Percentiles rank a stretch among this genome's conserved stretches.
phyloP scores from a whole-genome alignment of 176 grass and related monocot species.

The Panicum miliaceum region DNA sequence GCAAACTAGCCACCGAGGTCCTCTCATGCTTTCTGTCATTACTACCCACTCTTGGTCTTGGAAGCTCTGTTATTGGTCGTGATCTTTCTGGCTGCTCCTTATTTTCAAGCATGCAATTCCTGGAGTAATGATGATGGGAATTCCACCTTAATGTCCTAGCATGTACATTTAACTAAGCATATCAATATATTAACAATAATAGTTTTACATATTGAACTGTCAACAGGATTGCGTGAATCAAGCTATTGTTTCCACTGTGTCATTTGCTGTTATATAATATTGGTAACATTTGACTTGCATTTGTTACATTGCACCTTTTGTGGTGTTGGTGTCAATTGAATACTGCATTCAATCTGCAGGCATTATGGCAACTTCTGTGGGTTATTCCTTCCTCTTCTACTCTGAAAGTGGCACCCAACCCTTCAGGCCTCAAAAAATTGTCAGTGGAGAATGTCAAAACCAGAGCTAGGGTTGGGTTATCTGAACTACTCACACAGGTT shows the following conservation, averaged over 20 bases:
- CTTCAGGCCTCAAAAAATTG: slow-evolving; percentile 81
- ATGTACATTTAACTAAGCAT: not conserved
- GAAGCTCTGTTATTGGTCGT: slow-evolving; percentile 11
- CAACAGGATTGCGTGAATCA: not conserved
- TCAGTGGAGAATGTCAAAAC: slow-evolving; percentile 84
- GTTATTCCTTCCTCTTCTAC: slow-evolving; percentile 65
- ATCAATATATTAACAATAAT: slow-evolving; percentile 11
- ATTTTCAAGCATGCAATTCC: not conserved
- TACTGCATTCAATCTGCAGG: slow-evolving; percentile 56
- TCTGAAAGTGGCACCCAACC: slow-evolving; percentile 52
- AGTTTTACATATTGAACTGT: not conserved
- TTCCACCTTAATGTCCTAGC: not conserved
- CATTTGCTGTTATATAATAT: not conserved
- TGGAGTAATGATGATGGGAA: not conserved
- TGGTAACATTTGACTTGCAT: not conserved
- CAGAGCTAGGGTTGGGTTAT: slow-evolving; percentile 71
- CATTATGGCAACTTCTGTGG: slow-evolving; percentile 99
- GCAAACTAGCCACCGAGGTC: not conserved
- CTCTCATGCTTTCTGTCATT: slow-evolving; percentile 2
- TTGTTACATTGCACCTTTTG: not conserved
- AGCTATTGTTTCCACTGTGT: not conserved
- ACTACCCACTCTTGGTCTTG: not conserved
- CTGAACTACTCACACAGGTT: slow-evolving; percentile 88
- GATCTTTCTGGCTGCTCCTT: not conserved
- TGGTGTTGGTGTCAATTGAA: not conserved